Evolutionary conservation across 2,329 filamentous ascomycete species (phyloP).

Genomic region (Teratosphaeria destructans): DNA sequence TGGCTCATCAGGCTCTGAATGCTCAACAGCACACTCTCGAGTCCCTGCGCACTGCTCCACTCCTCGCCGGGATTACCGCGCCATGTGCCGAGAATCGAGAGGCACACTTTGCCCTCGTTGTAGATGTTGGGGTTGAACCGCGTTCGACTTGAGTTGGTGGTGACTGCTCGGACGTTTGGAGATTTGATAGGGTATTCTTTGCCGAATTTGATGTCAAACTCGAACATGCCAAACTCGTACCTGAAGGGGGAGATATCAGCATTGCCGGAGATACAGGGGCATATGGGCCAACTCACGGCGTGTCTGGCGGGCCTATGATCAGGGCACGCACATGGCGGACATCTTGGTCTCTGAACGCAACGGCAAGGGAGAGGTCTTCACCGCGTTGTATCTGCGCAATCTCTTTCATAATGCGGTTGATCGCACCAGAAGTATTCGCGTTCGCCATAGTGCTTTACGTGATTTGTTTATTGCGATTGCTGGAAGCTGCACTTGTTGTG

Average conservation of each 20-base stretch:
- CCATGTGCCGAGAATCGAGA: slow-evolving; percentile 75
- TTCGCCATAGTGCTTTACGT: slow-evolving; percentile 6
- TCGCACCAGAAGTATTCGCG: slow-evolving; percentile 18
- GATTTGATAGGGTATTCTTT: slow-evolving; percentile 70
- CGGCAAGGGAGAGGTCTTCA: slow-evolving; percentile 75
- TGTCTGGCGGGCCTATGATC: slow-evolving; percentile 86
- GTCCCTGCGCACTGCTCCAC: slow-evolving; percentile 91
- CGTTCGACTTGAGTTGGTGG: slow-evolving; percentile 78
- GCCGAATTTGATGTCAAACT: slow-evolving; percentile 47
- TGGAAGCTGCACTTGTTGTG: slow-evolving; percentile 5
- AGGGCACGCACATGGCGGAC: slow-evolving; percentile 79
- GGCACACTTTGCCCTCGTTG: slow-evolving; percentile 76
- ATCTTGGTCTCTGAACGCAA: slow-evolving; percentile 78
- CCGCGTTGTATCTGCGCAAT: slow-evolving; percentile 75
- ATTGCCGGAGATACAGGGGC: neutral
- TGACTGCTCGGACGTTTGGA: slow-evolving; percentile 55
- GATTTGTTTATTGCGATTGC: neutral
- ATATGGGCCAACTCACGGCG: slow-evolving; percentile 40
- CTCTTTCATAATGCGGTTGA: slow-evolving; percentile 49
- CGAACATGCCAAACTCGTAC: slow-evolving; percentile 96
- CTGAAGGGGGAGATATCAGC: neutral
- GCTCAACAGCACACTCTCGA: slow-evolving; percentile 88
- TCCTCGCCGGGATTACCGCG: slow-evolving; percentile 79
- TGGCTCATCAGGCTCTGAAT: slow-evolving; percentile 93
- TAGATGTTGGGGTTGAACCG: slow-evolving; percentile 98